These are phyloP conservation scores for Talaromyces sp. DNA, from an alignment of 2,329 filamentous ascomycete genomes.

Conservation along the genomic window DNA sequence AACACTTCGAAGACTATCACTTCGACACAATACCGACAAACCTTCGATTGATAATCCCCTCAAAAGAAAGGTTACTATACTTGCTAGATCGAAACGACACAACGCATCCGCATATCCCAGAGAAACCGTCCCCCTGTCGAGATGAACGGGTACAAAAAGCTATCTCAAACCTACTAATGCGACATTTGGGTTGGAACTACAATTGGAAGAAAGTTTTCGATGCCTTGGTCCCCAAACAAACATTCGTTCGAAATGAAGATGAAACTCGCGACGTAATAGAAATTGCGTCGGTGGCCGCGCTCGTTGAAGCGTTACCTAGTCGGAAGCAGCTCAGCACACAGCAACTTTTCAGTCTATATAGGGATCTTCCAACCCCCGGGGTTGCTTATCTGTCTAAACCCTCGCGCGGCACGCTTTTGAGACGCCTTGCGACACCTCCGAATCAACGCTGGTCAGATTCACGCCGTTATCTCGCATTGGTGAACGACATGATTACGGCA, in stretches of 20 bases:
- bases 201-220: constrained; percentile 36
- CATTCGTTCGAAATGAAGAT: neutral
- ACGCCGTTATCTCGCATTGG: constrained; percentile 76
- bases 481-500: constrained; percentile 80
- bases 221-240: constrained; percentile 34
- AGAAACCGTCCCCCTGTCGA: constrained; percentile 15
- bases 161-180: constrained; percentile 28
- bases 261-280: constrained; percentile 31
- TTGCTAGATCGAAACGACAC: neutral
- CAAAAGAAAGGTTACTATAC: neutral
- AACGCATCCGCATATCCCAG: neutral
- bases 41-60: neutral
- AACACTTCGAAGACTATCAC: constrained; percentile 7
- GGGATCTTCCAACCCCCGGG: constrained; percentile 55
- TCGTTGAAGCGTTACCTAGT: constrained; percentile 48
- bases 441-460: constrained; percentile 57
- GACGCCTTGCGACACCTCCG: constrained; percentile 63
- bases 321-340: constrained; percentile 48
- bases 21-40: constrained; percentile 7
- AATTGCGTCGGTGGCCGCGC: constrained; percentile 38
- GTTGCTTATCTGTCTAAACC: constrained; percentile 53
- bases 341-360: constrained; percentile 57
- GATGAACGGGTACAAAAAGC: constrained; percentile 24
- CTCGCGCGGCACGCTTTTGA: constrained; percentile 66
- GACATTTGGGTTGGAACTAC: constrained; percentile 22